A percentile compares a stretch with the other conserved stretches of the same genome.
phyloP scores from a whole-genome alignment of 495 filamentous ascomycete genomes.

The Penicillium odoratum region DNA sequence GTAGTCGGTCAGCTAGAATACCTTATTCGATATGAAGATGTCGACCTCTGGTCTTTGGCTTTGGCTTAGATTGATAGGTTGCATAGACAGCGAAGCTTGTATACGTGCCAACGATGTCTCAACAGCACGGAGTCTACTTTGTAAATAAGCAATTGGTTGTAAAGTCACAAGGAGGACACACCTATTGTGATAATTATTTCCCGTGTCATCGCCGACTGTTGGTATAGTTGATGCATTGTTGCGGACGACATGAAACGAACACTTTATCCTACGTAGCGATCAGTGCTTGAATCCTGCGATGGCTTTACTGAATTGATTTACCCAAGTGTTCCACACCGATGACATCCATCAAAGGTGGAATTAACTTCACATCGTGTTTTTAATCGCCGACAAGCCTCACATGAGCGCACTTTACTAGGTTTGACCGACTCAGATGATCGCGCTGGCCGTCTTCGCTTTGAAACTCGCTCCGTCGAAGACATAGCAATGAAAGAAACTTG shows the following conservation, averaged over 20 bases:
- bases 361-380: constrained; percentile 20
- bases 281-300: not conserved
- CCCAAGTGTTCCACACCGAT: constrained; percentile 16
- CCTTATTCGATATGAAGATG: too few species aligned
- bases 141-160: not conserved
- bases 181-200: constrained; percentile 11
- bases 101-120: constrained; percentile 11
- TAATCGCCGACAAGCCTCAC: constrained; percentile 19
- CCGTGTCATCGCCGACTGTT: not conserved
- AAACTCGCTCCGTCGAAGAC: not conserved
- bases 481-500: not conserved
- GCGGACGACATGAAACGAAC: constrained; percentile 10
- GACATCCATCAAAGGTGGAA: constrained; percentile 8
- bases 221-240: not conserved
- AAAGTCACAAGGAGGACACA: not conserved
- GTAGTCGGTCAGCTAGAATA: not conserved
- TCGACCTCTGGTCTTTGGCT: constrained; percentile 1
- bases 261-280: constrained; percentile 2
- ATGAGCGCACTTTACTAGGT: constrained; percentile 18
- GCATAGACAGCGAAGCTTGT: constrained; percentile 6
- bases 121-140: constrained; percentile 9
- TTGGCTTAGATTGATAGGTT: not conserved
- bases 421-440: not conserved
- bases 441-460: constrained; percentile 1
- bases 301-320: not conserved